Conservation (phyloP, 169 alveolate genomes). For the Babesia ovis region DNA sequence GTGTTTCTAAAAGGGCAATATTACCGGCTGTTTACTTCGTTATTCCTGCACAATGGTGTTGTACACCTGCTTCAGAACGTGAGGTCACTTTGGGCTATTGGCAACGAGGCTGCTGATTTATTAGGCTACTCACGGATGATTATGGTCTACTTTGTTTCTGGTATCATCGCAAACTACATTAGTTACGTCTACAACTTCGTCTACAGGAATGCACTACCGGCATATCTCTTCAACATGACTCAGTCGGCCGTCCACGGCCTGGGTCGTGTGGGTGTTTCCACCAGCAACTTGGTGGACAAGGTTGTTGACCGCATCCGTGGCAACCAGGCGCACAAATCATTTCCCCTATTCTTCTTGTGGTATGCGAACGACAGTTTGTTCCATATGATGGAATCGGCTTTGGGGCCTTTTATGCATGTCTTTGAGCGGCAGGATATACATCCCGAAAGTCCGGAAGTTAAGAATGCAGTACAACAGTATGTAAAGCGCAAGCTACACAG, state of each 20-base stretch:
- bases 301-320: constrained; percentile 48
- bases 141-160: constrained; percentile 43
- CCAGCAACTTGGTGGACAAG: constrained; percentile 13
- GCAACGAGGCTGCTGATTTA: constrained; percentile 22
- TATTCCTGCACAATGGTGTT: constrained; percentile 56
- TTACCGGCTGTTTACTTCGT: constrained; percentile 58
- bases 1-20: constrained; percentile 45
- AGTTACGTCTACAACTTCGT: constrained; percentile 61
- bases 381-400: constrained; percentile 1
- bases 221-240: constrained; percentile 31
- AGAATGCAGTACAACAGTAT: constrained; percentile 1
- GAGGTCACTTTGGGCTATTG: constrained; percentile 43
- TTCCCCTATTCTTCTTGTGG: constrained; percentile 37
- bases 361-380: constrained; percentile 29
- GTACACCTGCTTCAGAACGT: constrained; percentile 55
- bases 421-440: background rate
- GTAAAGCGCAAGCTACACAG: background rate
- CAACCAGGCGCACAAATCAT: background rate
- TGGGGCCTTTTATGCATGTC: constrained; percentile 1
- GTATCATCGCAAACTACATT: constrained; percentile 55
- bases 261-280: constrained; percentile 27
- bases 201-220: constrained; percentile 62
- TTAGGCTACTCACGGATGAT: constrained; percentile 44
- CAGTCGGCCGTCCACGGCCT: constrained; percentile 40
- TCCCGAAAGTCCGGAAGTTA: background rate